Base-by-base conservation (phyloP, 352 stramenopile species). In the Globisporangium yorkense region DNA sequence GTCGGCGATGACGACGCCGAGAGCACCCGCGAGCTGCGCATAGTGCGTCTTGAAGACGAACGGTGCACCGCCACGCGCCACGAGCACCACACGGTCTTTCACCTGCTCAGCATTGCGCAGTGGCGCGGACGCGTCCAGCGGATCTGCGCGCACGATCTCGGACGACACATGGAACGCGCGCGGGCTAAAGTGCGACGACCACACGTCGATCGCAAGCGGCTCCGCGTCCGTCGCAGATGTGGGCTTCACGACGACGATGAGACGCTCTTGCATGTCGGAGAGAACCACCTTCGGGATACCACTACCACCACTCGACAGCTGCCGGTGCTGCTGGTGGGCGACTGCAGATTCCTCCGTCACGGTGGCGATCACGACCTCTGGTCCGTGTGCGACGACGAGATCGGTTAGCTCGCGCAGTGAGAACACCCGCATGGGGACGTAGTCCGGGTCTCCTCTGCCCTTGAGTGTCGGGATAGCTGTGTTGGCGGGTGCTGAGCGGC, bases 21-120 rank as follows among this genome's bases (percentile, higher is more conserved):
- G 58, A 0, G 84, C 84, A 0, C 84, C 84, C 0, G 84, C 84
- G 33, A 49, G 63, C 49, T 94, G 84, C 16, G 80, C 81, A 49
- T 83, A 70, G 37, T 72, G 66, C 18, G 82, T 29, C 56, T 94
- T 94, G 66, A 87, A 87, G 37, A 87, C 71, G 52, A 94, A 74
- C 0, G 84, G 74, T 1, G 83, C 74, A 8, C 50, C 48, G 12
- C 80, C 83, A 37, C 78, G 77, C 5, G 70, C 41, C n/a, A 80
- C 62, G 50, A 92, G 45, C 21, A 86, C 63, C 13, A 92, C 62
- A 37, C 84, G 79, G 49, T 88, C 79, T 4, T 66, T 71, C n/a
- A 83, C 76, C 8, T 65, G 51, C 4, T 57, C 62, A 7, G 68
- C 67, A 33, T 94, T 94, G 31, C 48, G 57, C 31, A 94, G 59